Percentiles rank a stretch among this genome's conserved stretches.
Conservation (phyloP, 352 stramenopile species). For the Elongisporangium anandrum region DNA sequence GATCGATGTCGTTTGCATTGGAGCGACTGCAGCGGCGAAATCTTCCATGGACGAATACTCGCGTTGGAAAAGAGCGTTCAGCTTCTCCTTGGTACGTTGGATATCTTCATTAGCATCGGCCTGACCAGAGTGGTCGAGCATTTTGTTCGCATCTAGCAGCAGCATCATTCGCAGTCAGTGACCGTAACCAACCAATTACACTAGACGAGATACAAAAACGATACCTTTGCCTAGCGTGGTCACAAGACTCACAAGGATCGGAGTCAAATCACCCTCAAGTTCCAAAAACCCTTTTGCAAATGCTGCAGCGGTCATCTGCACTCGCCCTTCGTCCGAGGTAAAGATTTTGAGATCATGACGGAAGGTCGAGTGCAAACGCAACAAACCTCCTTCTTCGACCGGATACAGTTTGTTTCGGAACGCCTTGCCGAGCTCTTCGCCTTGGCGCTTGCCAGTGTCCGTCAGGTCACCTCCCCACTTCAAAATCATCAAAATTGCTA, state of each 20-base stretch:
- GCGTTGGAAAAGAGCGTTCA: constrained; percentile 90
- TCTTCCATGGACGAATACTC: constrained; percentile 71
- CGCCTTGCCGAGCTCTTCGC: constrained; percentile 90
- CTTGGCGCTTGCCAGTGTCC: constrained; percentile 96
- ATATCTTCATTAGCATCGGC: constrained; percentile 95
- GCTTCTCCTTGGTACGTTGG: constrained; percentile 69
- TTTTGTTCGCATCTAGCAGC: constrained; percentile 86
- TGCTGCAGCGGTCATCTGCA: constrained; percentile 99
- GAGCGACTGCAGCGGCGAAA: constrained; percentile 57
- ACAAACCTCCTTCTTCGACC: constrained; percentile 90
- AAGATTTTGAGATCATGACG: constrained; percentile 99
- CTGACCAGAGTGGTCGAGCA: constrained; percentile 98
- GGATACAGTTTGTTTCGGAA: constrained; percentile 91
- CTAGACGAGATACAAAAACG: neutral
- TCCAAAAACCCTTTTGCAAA: constrained; percentile 99
- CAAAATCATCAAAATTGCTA: constrained; percentile 97
- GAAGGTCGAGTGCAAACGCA: constrained; percentile 99
- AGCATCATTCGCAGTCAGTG: neutral
- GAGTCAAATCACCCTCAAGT: constrained; percentile 98
- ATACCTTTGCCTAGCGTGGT: constrained; percentile 80
- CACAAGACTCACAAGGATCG: constrained; percentile 97
- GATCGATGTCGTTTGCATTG: constrained; percentile 74
- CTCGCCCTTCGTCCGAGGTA: constrained; percentile 97
- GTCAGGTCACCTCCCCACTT: constrained; percentile 99
- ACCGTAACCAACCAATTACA: constrained; percentile 1